phyloP scores from a whole-genome alignment of 305 asterid genomes.

The Fraxinus greggii region DNA sequence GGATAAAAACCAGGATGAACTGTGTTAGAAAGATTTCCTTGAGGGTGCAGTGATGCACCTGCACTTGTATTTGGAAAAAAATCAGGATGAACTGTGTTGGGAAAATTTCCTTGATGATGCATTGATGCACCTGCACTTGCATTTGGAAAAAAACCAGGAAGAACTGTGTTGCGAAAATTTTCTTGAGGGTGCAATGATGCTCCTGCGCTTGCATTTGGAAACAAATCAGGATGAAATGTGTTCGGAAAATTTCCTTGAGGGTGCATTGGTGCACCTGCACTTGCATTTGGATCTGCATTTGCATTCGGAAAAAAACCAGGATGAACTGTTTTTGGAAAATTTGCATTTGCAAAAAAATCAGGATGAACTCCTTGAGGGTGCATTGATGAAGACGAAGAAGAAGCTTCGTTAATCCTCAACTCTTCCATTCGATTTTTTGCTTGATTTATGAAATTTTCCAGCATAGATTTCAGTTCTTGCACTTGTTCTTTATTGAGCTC shows the following conservation, averaged over 20 bases:
- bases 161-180: neutral
- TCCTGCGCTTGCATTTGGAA: neutral
- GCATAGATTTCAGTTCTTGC: conserved; percentile 6
- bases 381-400: neutral
- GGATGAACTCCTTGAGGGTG: neutral
- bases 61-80: neutral
- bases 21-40: neutral
- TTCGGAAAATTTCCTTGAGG: neutral
- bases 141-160: neutral
- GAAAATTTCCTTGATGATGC: neutral
- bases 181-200: neutral
- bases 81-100: neutral
- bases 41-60: neutral
- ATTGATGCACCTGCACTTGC: neutral
- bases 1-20: neutral
- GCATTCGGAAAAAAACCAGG: no score
- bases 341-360: no score
- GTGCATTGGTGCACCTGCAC: neutral
- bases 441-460: neutral
- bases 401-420: neutral
- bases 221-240: neutral
- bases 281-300: neutral
- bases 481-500: conserved; percentile 22
- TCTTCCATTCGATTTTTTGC: neutral
- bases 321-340: no score